phyloP scores from a whole-genome alignment of 2,329 filamentous ascomycete species.

The Cadophora sp. region DNA sequence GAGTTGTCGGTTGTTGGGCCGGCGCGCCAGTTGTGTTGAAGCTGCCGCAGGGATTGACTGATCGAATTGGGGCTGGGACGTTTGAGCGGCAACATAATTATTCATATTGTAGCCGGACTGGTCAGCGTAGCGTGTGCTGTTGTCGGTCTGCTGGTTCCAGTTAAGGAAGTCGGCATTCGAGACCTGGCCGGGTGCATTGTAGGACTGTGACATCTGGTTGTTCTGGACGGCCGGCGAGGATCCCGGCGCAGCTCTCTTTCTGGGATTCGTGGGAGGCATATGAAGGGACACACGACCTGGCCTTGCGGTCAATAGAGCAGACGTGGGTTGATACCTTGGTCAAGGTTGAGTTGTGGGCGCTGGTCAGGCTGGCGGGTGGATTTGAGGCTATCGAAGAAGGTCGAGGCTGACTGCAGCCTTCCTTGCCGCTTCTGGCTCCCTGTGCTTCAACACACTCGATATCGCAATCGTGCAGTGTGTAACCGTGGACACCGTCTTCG shows the following conservation, averaged over 20 bases:
- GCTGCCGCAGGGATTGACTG: constrained; percentile 34
- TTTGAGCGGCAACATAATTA: constrained; percentile 31
- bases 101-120: constrained; percentile 42
- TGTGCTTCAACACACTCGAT: constrained; percentile 27
- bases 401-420: constrained; percentile 44
- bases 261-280: constrained; percentile 54
- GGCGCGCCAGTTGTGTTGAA: constrained; percentile 44
- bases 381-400: constrained; percentile 16
- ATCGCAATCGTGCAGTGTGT: constrained; percentile 17
- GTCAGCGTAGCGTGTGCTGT: constrained; percentile 44
- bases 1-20: constrained; percentile 43
- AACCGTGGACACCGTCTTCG: constrained; percentile 8
- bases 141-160: constrained; percentile 53
- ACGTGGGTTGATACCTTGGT: background rate
- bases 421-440: constrained; percentile 34
- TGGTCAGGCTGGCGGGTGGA: constrained; percentile 18
- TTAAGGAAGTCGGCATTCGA: constrained; percentile 60
- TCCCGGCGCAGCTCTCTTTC: constrained; percentile 80
- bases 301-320: constrained; percentile 23
- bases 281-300: constrained; percentile 32
- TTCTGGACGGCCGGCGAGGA: constrained; percentile 66
- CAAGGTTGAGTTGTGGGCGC: background rate
- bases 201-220: constrained; percentile 58
- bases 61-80: constrained; percentile 38
- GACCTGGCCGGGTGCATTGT: constrained; percentile 51